phyloP scores from a whole-genome alignment of 73 alveolate species.

The Stentor roeselii region DNA sequence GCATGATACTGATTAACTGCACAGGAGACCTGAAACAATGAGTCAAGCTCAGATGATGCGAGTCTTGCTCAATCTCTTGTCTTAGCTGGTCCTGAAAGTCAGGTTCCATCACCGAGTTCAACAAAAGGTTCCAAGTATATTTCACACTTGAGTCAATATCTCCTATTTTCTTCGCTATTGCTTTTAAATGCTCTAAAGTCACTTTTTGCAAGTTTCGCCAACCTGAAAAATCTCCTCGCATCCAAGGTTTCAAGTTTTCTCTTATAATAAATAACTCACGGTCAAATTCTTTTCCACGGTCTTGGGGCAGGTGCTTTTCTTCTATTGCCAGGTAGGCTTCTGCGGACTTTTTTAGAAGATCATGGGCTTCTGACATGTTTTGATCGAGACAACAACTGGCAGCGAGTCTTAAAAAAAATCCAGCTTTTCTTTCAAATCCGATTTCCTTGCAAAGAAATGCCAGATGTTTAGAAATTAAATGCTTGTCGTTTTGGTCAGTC shows the following conservation, averaged over 20 bases:
- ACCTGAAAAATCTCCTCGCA: conserved; percentile 7
- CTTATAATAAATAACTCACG: neutral
- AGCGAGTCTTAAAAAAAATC: conserved; percentile 14
- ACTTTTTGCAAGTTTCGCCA: conserved; percentile 17
- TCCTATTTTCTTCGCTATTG: neutral
- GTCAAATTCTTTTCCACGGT: neutral
- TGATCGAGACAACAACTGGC: neutral
- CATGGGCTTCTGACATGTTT: neutral
- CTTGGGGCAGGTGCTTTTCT: neutral
- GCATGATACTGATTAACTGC: neutral
- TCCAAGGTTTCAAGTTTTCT: conserved; percentile 20
- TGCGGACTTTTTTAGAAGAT: neutral
- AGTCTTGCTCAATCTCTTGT: conserved; percentile 14
- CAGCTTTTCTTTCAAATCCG: conserved; percentile 14
- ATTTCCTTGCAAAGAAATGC: neutral
- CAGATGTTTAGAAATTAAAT: neutral
- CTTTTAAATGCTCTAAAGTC: neutral
- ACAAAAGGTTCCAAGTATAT: conserved; percentile 18
- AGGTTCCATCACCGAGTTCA: neutral
- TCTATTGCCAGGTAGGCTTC: conserved; percentile 2
- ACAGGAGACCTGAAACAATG: neutral
- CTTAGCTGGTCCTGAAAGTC: conserved; percentile 8
- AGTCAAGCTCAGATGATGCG: neutral
- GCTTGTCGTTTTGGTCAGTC: neutral
- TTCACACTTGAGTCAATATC: neutral